Evolutionary conservation across 257 asterid genomes (phyloP), one percentile per base, ranked within the genome.

Genomic region (Solanum ossicruentum): DNA sequence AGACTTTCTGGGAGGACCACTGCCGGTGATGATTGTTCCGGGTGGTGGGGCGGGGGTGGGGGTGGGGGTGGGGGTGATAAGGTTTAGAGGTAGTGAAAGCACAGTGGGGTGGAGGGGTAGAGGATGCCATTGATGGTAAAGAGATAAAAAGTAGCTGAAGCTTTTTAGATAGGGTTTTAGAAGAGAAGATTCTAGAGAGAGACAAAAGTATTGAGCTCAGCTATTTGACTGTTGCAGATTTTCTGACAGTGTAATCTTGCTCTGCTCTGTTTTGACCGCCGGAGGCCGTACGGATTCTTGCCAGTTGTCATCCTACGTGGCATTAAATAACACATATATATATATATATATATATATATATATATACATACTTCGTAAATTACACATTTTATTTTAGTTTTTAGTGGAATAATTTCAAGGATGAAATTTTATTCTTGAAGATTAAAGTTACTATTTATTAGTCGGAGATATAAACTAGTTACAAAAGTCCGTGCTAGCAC

Each of bases 51-150:
- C 83, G 95, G 85, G 83, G 93, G 86, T 26, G 26, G 26, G 91
- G 90, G 86, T 26, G 26, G 26, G 91, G 90, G 83, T 86, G 92
- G 79, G 87, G 69, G 85, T 88, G 93, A 85, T 91, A 89, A 92
- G 98, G 94, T 89, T 92, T 94, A 26, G 95, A n/a, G 87, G 99
- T 89, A 91, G 96, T 93, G 78, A 94, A 93, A 5, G 97, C 73
- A 85, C 92, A 92, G 90, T 92, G 94, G 70, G 97, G 93, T 15
- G 99, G 97, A 88, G 99, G 95, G 88, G 99, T 95, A 3, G 98
- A 91, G 73, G 97, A 95, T 77, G 98, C 99, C 98, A 95, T 95
- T 55, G 86, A 8, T 70, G 54, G 16, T 32, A 4, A 12, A 23
- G 45, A 65, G 43, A 65, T 0, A 61, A 28, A 60, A 2, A 69